Evolutionary conservation across 257 asterid genomes (phyloP).

Genomic region (Lavandula angustifolia): DNA sequence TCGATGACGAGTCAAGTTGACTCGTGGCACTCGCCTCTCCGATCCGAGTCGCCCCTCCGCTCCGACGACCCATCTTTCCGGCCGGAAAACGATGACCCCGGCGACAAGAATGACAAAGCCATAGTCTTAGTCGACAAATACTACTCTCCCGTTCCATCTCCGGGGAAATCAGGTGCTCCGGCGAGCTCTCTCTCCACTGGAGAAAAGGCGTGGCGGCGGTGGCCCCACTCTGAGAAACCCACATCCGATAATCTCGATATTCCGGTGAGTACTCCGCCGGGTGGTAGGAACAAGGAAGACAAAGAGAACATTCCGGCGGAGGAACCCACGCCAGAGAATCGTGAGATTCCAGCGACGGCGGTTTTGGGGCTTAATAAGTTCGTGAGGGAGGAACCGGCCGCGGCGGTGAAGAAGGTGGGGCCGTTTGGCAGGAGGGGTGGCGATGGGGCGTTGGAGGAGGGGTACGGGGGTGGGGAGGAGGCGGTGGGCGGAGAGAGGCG

Average conservation of each 20-base stretch:
- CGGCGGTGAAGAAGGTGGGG: conserved; percentile 46
- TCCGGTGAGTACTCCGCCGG: conserved; percentile 34
- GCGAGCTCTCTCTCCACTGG: conserved; percentile 30
- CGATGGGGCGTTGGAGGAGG: conserved; percentile 45
- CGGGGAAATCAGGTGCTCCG: conserved; percentile 35
- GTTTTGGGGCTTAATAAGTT: conserved; percentile 42
- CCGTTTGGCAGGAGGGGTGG: conserved; percentile 31
- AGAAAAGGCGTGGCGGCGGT: conserved; percentile 30
- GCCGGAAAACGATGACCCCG: conserved; percentile 33
- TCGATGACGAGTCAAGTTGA: conserved; percentile 72
- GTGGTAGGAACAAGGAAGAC: conserved; percentile 28
- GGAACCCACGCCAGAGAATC: conserved; percentile 28
- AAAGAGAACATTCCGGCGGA: conserved; percentile 21
- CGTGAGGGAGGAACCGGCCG: conserved; percentile 47
- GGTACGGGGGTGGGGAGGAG: conserved; percentile 36
- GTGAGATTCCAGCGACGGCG: conserved; percentile 33
- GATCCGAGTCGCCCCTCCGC: conserved; percentile 59
- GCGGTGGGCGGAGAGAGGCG: conserved; percentile 44
- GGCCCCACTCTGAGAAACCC: conserved; percentile 48
- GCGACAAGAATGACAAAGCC: conserved; percentile 39
- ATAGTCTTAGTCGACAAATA: conserved; percentile 51
- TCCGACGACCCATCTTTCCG: conserved; percentile 52
- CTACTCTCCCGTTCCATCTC: conserved; percentile 47
- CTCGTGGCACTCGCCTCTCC: conserved; percentile 86
- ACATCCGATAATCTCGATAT: conserved; percentile 46